Percentiles rank a stretch among this genome's conserved stretches.
phyloP scores from a whole-genome alignment of 2,329 filamentous ascomycete species.

The Phialophora tarda region DNA sequence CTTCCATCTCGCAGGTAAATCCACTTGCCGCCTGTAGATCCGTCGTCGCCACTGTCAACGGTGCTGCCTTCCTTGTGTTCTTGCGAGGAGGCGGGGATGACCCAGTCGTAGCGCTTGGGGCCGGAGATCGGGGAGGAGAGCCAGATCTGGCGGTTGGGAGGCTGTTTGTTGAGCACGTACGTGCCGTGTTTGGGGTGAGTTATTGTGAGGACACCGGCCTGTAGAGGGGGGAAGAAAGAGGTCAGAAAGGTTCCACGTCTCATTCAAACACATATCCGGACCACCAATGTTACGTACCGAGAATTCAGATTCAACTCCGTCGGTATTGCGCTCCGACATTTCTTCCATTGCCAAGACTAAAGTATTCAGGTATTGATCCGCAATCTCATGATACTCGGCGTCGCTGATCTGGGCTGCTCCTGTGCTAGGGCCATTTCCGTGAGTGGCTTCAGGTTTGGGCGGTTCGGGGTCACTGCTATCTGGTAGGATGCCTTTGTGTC shows the following conservation, averaged over 20 bases:
- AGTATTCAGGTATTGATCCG: conserved; percentile 74
- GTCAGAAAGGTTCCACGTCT: neutral
- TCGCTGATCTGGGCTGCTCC: conserved; percentile 69
- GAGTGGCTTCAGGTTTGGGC: conserved; percentile 50
- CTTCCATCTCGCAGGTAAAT: conserved; percentile 85
- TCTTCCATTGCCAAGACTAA: conserved; percentile 69
- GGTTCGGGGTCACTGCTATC: conserved; percentile 60
- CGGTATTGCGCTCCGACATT: conserved; percentile 69
- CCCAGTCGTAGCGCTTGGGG: conserved; percentile 93
- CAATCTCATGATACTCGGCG: conserved; percentile 74
- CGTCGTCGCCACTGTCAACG: conserved; percentile 37
- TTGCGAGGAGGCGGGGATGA: conserved; percentile 72
- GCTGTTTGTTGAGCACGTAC: conserved; percentile 98
- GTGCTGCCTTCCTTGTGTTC: conserved; percentile 78
- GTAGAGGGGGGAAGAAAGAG: conserved; percentile 8
- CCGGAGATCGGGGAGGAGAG: conserved; percentile 88
- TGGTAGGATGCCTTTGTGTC: conserved; percentile 63
- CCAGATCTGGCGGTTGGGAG: conserved; percentile 97
- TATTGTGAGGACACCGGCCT: conserved; percentile 88
- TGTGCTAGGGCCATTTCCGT: conserved; percentile 47
- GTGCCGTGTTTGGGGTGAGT: conserved; percentile 70
- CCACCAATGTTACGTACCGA: conserved; percentile 63
- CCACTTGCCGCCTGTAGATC: conserved; percentile 69
- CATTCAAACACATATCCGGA: neutral
- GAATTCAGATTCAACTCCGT: conserved; percentile 84